A percentile compares a stretch with the other conserved stretches of the same genome.
Conservation (phyloP, 345 rosid species). For the Hibiscus syriacus region DNA sequence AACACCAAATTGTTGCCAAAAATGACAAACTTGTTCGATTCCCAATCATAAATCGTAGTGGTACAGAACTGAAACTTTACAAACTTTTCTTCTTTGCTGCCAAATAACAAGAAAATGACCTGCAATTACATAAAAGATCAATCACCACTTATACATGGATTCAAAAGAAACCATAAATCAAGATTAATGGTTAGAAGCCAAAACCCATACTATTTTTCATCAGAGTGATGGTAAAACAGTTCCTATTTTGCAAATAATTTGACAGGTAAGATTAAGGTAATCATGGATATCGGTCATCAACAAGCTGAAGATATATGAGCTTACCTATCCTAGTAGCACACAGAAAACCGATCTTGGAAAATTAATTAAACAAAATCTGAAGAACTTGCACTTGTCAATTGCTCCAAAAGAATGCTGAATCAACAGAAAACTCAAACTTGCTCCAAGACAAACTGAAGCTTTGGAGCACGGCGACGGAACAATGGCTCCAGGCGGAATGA, state of each 20-base stretch:
- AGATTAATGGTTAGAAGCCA: no score
- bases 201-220: no score
- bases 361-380: conserved; percentile 10
- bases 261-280: neutral
- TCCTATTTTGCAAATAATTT: neutral
- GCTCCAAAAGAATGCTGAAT: conserved; percentile 7
- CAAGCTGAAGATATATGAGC: neutral
- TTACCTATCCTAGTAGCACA: conserved; percentile 21
- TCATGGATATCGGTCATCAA: neutral
- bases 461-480: neutral
- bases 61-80: neutral
- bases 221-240: no score
- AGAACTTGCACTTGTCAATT: conserved; percentile 9
- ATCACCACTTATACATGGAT: no score
- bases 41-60: neutral
- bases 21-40: neutral
- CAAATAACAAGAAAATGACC: conserved; percentile 9
- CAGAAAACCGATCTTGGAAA: conserved; percentile 3
- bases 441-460: conserved; percentile 36
- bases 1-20: conserved; percentile 1
- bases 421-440: conserved; percentile 31
- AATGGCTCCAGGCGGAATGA: neutral
- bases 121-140: neutral
- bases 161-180: no score
- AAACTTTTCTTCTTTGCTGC: neutral